Evolutionary conservation across 2,329 filamentous ascomycete species (phyloP).

Genomic region (Purpureocillium lavendulum): DNA sequence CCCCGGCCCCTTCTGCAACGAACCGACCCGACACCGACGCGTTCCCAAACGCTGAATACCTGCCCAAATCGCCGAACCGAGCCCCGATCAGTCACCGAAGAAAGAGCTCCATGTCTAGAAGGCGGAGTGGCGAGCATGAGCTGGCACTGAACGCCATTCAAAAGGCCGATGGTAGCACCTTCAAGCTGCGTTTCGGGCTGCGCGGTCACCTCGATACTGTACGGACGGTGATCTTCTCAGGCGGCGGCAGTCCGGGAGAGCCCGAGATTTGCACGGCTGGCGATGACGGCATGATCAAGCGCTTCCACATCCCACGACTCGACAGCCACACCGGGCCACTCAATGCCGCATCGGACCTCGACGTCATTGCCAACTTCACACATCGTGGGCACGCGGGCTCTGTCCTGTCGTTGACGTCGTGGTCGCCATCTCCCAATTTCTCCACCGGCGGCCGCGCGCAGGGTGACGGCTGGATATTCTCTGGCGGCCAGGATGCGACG

Average conservation of each 20-base stretch:
- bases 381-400: slow-evolving; percentile 89
- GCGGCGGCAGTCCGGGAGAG: slow-evolving; percentile 88
- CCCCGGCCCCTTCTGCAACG: slow-evolving; percentile 33
- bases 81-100: slow-evolving; percentile 63
- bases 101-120: slow-evolving; percentile 69
- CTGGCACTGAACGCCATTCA: slow-evolving; percentile 41
- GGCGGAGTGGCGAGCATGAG: slow-evolving; percentile 62
- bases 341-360: slow-evolving; percentile 65
- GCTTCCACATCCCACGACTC: slow-evolving; percentile 89
- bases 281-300: slow-evolving; percentile 92
- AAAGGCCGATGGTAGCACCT: slow-evolving; percentile 64
- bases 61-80: slow-evolving; percentile 72
- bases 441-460: slow-evolving; percentile 79
- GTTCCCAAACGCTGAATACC: slow-evolving; percentile 74
- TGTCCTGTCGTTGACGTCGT: slow-evolving; percentile 79
- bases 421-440: slow-evolving; percentile 80
- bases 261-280: slow-evolving; percentile 95
- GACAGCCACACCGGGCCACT: slow-evolving; percentile 39
- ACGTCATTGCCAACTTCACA: slow-evolving; percentile 89
- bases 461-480: slow-evolving; percentile 98
- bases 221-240: slow-evolving; percentile 90
- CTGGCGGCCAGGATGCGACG: slow-evolving; percentile 87
- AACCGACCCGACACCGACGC: slow-evolving; percentile 78
- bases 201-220: slow-evolving; percentile 91
- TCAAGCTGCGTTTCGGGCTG: slow-evolving; percentile 88